These are phyloP conservation scores for Pichia sp. DNA, from an alignment of 1,139 yeast genomes.

Conservation along the genomic window DNA sequence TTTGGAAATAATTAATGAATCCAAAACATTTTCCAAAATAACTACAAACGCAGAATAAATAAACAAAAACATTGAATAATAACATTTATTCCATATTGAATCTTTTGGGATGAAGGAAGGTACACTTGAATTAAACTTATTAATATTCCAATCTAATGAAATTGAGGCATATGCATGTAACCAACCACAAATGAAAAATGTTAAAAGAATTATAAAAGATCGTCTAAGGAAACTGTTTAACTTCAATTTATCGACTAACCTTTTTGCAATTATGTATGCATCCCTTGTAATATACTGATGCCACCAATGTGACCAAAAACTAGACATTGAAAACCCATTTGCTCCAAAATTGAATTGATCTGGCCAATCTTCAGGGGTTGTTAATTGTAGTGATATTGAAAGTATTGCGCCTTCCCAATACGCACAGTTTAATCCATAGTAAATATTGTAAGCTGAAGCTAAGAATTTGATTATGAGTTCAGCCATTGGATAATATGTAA, in stretches of 20 bases:
- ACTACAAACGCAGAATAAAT: slow-evolving; percentile 3
- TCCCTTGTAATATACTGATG: slow-evolving; percentile 13
- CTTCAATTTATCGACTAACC: not conserved
- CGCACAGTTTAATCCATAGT: slow-evolving; percentile 8
- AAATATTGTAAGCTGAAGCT: slow-evolving; percentile 1
- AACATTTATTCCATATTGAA: not conserved
- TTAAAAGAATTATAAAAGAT: not conserved
- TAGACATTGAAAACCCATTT: slow-evolving; percentile 4
- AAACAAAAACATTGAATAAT: slow-evolving; percentile 3
- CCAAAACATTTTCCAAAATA: not conserved
- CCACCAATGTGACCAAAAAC: slow-evolving; percentile 15
- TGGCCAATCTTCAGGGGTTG: slow-evolving; percentile 12
- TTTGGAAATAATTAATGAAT: not conserved
- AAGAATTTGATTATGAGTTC: not conserved
- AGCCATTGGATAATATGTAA: not conserved
- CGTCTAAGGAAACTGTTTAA: not conserved
- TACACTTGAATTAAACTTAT: not conserved
- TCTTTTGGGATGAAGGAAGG: not conserved
- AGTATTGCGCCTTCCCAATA: slow-evolving; percentile 5
- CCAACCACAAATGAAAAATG: slow-evolving; percentile 4
- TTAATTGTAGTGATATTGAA: slow-evolving; percentile 3
- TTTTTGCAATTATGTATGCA: slow-evolving; percentile 1
- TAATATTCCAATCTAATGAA: not conserved
- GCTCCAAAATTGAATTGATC: slow-evolving; percentile 6
- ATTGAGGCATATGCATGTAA: slow-evolving; percentile 4